Conservation (phyloP, 139 green algal genomes). For the Coelastrella sp. region DNA sequence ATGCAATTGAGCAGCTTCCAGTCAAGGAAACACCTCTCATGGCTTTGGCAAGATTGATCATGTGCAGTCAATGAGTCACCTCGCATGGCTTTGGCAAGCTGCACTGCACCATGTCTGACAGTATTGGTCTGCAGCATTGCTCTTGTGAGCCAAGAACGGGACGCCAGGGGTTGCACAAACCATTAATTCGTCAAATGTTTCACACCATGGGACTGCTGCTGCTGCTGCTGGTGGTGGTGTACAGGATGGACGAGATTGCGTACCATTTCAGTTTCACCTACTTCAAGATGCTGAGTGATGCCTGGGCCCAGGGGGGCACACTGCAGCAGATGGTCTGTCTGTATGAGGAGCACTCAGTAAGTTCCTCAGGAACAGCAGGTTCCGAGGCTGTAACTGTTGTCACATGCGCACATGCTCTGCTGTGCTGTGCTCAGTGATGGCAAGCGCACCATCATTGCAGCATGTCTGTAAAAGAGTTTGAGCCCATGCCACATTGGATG, state of each 20-base stretch:
- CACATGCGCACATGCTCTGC: background rate
- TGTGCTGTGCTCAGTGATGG: background rate
- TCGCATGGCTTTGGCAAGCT: too few relatives aligned
- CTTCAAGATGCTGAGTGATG: constrained; percentile 68
- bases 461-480: too few relatives aligned
- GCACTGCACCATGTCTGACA: too few relatives aligned
- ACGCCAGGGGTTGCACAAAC: too few relatives aligned
- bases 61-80: too few relatives aligned
- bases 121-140: too few relatives aligned
- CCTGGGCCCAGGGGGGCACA: constrained; percentile 1
- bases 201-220: background rate
- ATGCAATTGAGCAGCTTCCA: too few relatives aligned
- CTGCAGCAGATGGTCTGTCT: constrained; percentile 62
- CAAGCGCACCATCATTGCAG: background rate
- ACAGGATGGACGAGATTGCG: constrained; percentile 76
- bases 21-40: too few relatives aligned
- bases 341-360: constrained; percentile 62
- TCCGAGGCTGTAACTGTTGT: background rate
- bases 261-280: constrained; percentile 74
- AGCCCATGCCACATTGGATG: background rate
- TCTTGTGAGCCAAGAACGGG: too few relatives aligned
- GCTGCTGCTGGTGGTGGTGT: constrained; percentile 39
- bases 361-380: background rate
- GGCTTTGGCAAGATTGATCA: too few relatives aligned
- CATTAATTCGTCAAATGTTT: too few relatives aligned